A percentile compares a stretch with the other conserved stretches of the same genome.
Evolutionary conservation across 2,329 filamentous ascomycete genomes (phyloP).

Genomic region (Aspergillus luchuensis): DNA sequence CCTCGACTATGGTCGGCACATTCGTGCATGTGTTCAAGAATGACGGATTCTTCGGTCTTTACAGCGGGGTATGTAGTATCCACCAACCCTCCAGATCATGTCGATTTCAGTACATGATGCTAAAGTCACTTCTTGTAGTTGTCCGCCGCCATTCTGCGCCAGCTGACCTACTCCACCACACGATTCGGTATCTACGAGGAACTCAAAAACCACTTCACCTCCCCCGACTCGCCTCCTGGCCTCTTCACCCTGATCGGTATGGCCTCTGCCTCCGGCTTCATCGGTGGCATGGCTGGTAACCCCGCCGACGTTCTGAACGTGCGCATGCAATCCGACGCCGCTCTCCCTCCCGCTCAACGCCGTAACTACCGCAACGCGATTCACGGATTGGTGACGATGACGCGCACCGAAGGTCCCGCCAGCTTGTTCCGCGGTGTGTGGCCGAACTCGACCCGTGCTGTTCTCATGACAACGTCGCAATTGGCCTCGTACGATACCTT

Average conservation of each 20-base stretch:
- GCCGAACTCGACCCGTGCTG: conserved; percentile 63
- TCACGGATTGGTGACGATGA: conserved; percentile 83
- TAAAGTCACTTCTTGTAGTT: conserved; percentile 51
- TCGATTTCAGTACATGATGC: too few relatives aligned
- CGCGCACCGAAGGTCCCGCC: conserved; percentile 74
- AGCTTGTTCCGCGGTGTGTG: conserved; percentile 77
- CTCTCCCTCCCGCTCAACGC: conserved; percentile 70
- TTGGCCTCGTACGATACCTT: conserved; percentile 66
- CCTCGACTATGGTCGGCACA: conserved; percentile 81
- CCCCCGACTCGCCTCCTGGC: conserved; percentile 58
- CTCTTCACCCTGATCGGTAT: conserved; percentile 79
- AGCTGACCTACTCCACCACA: conserved; percentile 93
- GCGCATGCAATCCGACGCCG: conserved; percentile 92
- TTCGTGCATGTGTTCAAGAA: conserved; percentile 77
- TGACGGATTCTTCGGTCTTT: conserved; percentile 78
- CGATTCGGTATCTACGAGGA: conserved; percentile 97
- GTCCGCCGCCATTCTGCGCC: conserved; percentile 87
- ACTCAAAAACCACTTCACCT: conserved; percentile 71
- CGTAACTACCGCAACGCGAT: conserved; percentile 89
- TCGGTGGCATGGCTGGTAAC: conserved; percentile 89
- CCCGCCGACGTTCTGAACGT: conserved; percentile 96
- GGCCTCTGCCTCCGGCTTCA: conserved; percentile 78
- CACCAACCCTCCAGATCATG: too few relatives aligned
- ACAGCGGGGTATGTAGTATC: conserved; percentile 66
- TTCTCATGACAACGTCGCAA: conserved; percentile 68